A percentile compares a stretch with the other conserved stretches of the same genome.
Conservation (phyloP, 179 eudicot genomes). For the Nepenthes alata region DNA sequence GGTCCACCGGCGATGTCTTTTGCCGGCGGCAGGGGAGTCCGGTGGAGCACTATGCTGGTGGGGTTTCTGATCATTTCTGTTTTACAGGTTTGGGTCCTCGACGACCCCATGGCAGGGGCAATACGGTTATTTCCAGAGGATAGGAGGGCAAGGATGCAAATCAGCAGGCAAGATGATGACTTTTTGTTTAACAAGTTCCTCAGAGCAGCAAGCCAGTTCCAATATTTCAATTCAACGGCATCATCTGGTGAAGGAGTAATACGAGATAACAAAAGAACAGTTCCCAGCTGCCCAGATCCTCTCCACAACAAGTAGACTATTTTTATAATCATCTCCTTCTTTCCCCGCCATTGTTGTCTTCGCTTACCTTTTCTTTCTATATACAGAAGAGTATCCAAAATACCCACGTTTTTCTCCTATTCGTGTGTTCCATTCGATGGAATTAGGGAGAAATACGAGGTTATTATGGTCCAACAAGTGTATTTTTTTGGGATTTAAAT, state of each 20-base stretch:
- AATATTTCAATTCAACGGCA: constrained; percentile 1
- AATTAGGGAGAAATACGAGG: constrained; percentile 54
- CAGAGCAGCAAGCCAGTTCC: constrained; percentile 15
- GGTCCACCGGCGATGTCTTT: constrained; percentile 30
- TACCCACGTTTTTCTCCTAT: constrained; percentile 65
- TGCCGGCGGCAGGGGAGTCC: constrained; percentile 27
- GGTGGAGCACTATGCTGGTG: constrained; percentile 8
- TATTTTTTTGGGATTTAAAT: too few species aligned
- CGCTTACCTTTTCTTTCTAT: background rate
- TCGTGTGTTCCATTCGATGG: background rate
- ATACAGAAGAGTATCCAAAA: constrained; percentile 23
- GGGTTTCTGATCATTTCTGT: constrained; percentile 21
- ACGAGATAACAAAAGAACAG: constrained; percentile 29
- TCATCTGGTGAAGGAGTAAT: constrained; percentile 1
- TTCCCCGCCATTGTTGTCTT: background rate
- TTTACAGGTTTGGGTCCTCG: constrained; percentile 16
- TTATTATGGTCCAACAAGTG: constrained; percentile 44
- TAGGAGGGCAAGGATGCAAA: background rate
- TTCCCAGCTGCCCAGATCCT: constrained; percentile 1
- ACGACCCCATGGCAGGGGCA: constrained; percentile 19
- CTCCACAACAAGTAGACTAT: constrained; percentile 39
- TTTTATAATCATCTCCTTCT: background rate
- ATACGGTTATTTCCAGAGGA: constrained; percentile 24
- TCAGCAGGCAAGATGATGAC: constrained; percentile 1
- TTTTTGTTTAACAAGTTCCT: constrained; percentile 28